phyloP scores from a whole-genome alignment of 2,329 filamentous ascomycete genomes.

The Claviceps purpurea region DNA sequence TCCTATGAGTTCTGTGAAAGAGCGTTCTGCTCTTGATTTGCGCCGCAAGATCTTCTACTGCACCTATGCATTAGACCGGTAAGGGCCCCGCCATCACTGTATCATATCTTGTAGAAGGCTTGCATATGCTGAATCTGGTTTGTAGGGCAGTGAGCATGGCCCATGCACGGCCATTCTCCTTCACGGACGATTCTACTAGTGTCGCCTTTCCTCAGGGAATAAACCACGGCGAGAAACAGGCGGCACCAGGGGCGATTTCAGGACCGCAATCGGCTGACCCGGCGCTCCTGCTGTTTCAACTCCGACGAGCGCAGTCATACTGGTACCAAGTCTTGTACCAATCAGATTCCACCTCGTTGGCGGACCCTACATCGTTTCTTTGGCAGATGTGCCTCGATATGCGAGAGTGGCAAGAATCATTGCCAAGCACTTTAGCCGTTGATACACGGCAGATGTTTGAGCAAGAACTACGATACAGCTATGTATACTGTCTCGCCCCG shows the following conservation, averaged over 20 bases:
- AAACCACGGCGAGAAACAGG: conserved; percentile 27
- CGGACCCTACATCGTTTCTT: conserved; percentile 56
- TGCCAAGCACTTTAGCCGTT: conserved; percentile 51
- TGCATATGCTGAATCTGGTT: conserved; percentile 10
- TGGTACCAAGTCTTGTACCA: conserved; percentile 89
- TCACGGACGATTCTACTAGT: conserved; percentile 76
- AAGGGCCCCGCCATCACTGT: conserved; percentile 11
- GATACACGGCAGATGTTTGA: conserved; percentile 67
- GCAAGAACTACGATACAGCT: conserved; percentile 80
- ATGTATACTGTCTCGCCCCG: conserved; percentile 77
- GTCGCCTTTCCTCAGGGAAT: conserved; percentile 57
- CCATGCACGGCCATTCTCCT: conserved; percentile 77
- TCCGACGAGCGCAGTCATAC: conserved; percentile 72
- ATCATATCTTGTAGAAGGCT: background rate
- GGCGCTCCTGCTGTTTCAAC: conserved; percentile 64
- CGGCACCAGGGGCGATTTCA: conserved; percentile 27
- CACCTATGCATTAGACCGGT: conserved; percentile 82
- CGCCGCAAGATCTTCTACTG: conserved; percentile 80
- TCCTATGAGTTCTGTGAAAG: conserved; percentile 51
- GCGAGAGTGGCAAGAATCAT: conserved; percentile 67
- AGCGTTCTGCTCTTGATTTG: conserved; percentile 59
- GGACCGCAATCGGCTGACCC: conserved; percentile 46
- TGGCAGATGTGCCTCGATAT: conserved; percentile 66
- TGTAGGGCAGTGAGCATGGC: conserved; percentile 74
- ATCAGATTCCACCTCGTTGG: conserved; percentile 53